Conservation (phyloP, 179 eudicot genomes). For the Heliamphora pulchella region DNA sequence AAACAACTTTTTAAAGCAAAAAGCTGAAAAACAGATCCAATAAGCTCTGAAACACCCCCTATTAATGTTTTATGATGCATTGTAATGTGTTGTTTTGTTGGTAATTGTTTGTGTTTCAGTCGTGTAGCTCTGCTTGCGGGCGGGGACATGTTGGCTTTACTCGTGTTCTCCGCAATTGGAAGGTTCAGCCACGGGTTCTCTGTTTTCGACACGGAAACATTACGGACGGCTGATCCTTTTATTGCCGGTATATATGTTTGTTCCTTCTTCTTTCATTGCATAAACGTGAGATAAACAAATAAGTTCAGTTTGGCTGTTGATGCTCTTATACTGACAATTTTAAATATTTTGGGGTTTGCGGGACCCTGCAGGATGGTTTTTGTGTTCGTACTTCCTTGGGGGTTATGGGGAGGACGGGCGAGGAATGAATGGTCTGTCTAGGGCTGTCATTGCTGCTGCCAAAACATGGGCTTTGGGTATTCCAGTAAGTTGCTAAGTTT, state of each 20-base stretch:
- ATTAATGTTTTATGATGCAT: neutral
- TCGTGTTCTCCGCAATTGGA: slow-evolving; percentile 78
- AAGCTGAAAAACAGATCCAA: too few species aligned
- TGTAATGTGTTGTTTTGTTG: neutral
- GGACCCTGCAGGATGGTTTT: slow-evolving; percentile 67
- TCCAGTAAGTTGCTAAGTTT: slow-evolving; percentile 43
- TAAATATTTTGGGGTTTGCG: neutral
- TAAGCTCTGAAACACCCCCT: too few species aligned
- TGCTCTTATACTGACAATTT: neutral
- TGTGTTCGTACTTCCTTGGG: slow-evolving; percentile 90
- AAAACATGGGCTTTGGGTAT: slow-evolving; percentile 89
- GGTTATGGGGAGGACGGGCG: slow-evolving; percentile 82
- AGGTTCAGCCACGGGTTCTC: slow-evolving; percentile 89
- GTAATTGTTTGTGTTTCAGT: slow-evolving; percentile 29
- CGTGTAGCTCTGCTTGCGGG: slow-evolving; percentile 70
- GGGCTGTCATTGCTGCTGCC: slow-evolving; percentile 70
- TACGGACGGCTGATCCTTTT: slow-evolving; percentile 88
- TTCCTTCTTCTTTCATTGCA: neutral
- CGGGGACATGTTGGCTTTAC: slow-evolving; percentile 81
- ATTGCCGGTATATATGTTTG: slow-evolving; percentile 55
- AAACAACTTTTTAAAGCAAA: too few species aligned
- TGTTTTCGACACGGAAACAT: slow-evolving; percentile 68
- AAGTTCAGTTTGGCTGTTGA: neutral
- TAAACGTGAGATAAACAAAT: neutral
- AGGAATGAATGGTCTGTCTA: slow-evolving; percentile 69